Evolutionary conservation across 2,329 filamentous ascomycete species (phyloP).

Genomic region (Fragosphaeria purpurea): DNA sequence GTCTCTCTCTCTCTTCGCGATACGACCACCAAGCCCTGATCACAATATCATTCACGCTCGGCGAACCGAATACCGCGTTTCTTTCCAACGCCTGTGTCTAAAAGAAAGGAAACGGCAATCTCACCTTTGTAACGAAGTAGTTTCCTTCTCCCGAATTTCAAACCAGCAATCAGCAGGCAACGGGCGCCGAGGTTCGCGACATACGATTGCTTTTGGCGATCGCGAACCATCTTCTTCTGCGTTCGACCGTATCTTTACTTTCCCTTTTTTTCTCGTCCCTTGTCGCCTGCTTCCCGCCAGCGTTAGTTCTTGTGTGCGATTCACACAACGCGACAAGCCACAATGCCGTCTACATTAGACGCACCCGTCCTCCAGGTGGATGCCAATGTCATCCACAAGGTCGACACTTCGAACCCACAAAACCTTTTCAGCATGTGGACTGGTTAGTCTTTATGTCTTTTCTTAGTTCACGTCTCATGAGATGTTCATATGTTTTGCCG

Average conservation of each 20-base stretch:
- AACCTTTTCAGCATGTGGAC: conserved; percentile 97
- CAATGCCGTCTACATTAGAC: conserved; percentile 76
- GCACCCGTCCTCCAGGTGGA: conserved; percentile 86
- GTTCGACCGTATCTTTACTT: neutral
- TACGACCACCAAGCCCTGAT: too few relatives aligned
- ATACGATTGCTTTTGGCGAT: conserved; percentile 12
- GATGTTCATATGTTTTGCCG: neutral
- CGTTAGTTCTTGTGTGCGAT: too few relatives aligned
- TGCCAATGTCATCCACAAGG: conserved; percentile 83
- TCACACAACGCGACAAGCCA: conserved; percentile 21
- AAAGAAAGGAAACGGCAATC: too few relatives aligned
- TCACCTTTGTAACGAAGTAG: too few relatives aligned
- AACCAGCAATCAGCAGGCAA: too few relatives aligned
- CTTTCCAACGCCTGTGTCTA: too few relatives aligned
- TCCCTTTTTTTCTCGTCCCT: conserved; percentile 27
- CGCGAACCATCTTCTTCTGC: conserved; percentile 9
- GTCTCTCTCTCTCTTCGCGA: neutral
- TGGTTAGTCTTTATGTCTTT: conserved; percentile 47
- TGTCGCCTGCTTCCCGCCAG: conserved; percentile 9
- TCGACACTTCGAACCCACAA: conserved; percentile 86
- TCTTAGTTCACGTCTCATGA: conserved; percentile 4
- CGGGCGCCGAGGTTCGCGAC: conserved; percentile 9
- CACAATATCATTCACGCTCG: too few relatives aligned
- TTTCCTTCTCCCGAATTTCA: neutral
- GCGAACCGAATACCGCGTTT: too few relatives aligned